Evolutionary conservation across 805 yeast genomes (phyloP), one percentile per base, ranked within the genome.

Genomic region (Tetrapisispora taiwanensis): DNA sequence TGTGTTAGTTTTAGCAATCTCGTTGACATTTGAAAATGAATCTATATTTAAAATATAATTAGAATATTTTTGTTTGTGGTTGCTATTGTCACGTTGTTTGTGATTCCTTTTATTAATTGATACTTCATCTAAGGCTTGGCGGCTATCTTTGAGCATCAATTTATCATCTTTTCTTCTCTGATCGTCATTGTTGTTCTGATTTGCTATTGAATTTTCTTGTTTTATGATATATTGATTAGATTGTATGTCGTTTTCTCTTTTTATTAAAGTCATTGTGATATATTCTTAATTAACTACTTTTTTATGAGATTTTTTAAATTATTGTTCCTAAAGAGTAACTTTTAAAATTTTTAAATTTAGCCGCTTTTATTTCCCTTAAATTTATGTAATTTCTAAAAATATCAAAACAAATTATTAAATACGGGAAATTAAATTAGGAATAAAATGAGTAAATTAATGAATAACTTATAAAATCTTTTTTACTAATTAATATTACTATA

Each of bases 101-200:
- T 30, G 20, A 2, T 36, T 19, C 13, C 39, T 47, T 15, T 26
- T 42, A 24, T 52, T 52, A 10, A 47, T 31, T 20, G 52, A 43
- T 30, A 51, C 52, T 17, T 47, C 45, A 15, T 46, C 43, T 22
- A 52, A 36, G 28, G 57, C 52, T 51, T 50, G 55, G 54, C 59
- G 57, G 24, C 40, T 37, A 7, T 37, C 40, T 37, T 28, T 37
- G 52, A 49, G 47, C 46, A 41, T 42, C 13, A 43, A 14, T 10
- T 7, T 18, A 2, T 39, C 32, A 7, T 4, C 7, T 13, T 24
- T 39, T 37, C 7, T 28, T 17, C 17, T 15, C 14, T 26, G 40
- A 14, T 37, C 26, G 5, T 26, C 31, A 13, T 27, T 13, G 12
- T 15, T 15, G 15, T 12, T 17, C 9, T 37, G 40, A 17, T 9